Evolutionary conservation across 2,329 filamentous ascomycete species (phyloP).

Genomic region (Ambrosiella beaveri): DNA sequence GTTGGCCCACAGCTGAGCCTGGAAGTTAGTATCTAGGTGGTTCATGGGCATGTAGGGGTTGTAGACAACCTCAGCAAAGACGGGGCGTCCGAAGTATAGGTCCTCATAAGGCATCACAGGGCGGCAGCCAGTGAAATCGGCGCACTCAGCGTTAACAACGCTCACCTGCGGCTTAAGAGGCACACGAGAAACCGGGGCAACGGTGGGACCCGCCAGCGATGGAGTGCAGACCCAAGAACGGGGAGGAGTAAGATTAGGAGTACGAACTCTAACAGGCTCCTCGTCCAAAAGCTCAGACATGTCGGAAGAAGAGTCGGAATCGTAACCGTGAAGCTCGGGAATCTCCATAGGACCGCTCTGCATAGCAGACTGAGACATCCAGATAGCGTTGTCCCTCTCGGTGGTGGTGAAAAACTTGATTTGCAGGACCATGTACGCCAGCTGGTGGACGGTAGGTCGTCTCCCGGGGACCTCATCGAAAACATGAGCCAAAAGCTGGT

Average conservation of each 20-base stretch:
- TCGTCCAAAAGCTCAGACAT: background rate
- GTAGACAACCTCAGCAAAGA: background rate
- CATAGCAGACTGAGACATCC: background rate
- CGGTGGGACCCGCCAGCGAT: background rate
- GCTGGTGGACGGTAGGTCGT: slow-evolving; percentile 64
- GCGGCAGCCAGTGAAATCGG: background rate
- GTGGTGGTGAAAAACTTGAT: slow-evolving; percentile 62
- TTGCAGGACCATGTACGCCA: slow-evolving; percentile 57
- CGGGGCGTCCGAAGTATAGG: background rate
- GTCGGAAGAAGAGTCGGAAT: slow-evolving; percentile 26
- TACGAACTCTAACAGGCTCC: slow-evolving; percentile 10
- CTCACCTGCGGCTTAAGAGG: slow-evolving; percentile 3
- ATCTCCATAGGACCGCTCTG: background rate
- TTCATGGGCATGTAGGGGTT: too few relatives aligned
- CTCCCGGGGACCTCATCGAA: slow-evolving; percentile 74
- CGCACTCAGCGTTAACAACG: slow-evolving; percentile 7
- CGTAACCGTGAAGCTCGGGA: slow-evolving; percentile 10
- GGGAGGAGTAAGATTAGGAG: slow-evolving; percentile 24
- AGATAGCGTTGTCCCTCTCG: background rate
- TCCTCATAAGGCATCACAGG: background rate
- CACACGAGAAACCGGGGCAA: background rate
- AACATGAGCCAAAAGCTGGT: slow-evolving; percentile 69
- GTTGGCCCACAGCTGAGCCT: too few relatives aligned
- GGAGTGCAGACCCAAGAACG: slow-evolving; percentile 32
- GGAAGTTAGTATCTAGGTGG: too few relatives aligned